Conservation (phyloP, 371 early-diverging fungal genomes). For the Mucor piriformis region DNA sequence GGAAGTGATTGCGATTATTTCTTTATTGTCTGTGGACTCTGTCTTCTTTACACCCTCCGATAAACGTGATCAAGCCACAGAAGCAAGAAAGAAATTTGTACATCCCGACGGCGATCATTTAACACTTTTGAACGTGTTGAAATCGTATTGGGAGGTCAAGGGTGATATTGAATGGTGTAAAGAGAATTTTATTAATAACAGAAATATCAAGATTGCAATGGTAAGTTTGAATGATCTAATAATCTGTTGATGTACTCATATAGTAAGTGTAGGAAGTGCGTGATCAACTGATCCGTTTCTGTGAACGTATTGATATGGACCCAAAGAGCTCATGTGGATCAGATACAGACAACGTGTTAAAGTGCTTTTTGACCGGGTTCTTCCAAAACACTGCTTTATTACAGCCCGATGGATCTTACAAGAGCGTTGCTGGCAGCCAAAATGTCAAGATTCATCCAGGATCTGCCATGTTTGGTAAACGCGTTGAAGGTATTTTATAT, state of each 20-base stretch:
- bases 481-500: slow-evolving; percentile 83
- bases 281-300: slow-evolving; percentile 81
- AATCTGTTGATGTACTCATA: neutral
- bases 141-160: slow-evolving; percentile 75
- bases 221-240: slow-evolving; percentile 49
- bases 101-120: slow-evolving; percentile 90
- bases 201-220: slow-evolving; percentile 85
- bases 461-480: slow-evolving; percentile 81
- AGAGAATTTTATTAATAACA: slow-evolving; percentile 85
- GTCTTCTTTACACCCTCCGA: slow-evolving; percentile 87
- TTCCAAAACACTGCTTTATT: slow-evolving; percentile 87
- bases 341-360: slow-evolving; percentile 75
- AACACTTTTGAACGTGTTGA: slow-evolving; percentile 82
- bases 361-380: slow-evolving; percentile 89
- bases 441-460: slow-evolving; percentile 88
- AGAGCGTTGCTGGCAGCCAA: slow-evolving; percentile 75
- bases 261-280: slow-evolving; percentile 70
- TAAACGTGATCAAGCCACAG: slow-evolving; percentile 85
- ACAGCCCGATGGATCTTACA: slow-evolving; percentile 89
- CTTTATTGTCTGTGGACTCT: slow-evolving; percentile 89
- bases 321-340: slow-evolving; percentile 66
- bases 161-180: slow-evolving; percentile 87
- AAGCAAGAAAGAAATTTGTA: slow-evolving; percentile 75
- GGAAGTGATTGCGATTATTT: slow-evolving; percentile 87
- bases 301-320: slow-evolving; percentile 69